phyloP scores from a whole-genome alignment of 768 basidiomycete genomes.

The Trametes maxima region DNA sequence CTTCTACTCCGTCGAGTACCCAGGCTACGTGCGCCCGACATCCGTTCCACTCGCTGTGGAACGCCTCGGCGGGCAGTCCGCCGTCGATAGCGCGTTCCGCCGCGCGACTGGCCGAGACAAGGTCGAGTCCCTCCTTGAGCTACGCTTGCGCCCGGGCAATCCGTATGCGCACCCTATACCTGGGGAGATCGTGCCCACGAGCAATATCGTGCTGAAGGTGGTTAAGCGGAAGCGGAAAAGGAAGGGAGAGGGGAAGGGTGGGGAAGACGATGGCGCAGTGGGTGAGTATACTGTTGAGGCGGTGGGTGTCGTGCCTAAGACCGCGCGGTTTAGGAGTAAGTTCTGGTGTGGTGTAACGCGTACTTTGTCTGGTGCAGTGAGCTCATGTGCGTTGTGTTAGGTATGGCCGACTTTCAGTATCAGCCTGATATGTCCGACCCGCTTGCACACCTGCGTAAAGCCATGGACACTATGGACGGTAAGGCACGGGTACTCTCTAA shows the following conservation, averaged over 20 bases:
- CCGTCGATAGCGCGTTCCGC: slow-evolving; percentile 77
- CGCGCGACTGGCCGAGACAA: slow-evolving; percentile 54
- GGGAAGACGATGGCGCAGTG: slow-evolving; percentile 35
- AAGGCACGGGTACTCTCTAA: slow-evolving; percentile 22
- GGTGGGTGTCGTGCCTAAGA: slow-evolving; percentile 76
- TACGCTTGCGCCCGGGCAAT: slow-evolving; percentile 72
- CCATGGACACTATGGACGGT: slow-evolving; percentile 88
- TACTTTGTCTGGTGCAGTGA: neutral
- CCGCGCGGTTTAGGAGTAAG: slow-evolving; percentile 89
- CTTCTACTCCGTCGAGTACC: slow-evolving; percentile 88
- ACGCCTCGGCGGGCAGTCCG: slow-evolving; percentile 68
- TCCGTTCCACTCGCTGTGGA: slow-evolving; percentile 66
- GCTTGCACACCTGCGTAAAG: slow-evolving; percentile 62
- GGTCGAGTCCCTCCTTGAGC: slow-evolving; percentile 69
- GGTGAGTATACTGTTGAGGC: slow-evolving; percentile 79
- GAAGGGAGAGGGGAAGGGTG: slow-evolving; percentile 24
- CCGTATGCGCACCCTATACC: slow-evolving; percentile 83
- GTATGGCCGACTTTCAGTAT: slow-evolving; percentile 94
- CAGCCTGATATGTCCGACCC: slow-evolving; percentile 75
- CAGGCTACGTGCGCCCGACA: slow-evolving; percentile 71
- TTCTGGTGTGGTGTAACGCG: slow-evolving; percentile 12
- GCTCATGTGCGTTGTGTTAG: slow-evolving; percentile 41
- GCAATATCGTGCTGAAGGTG: slow-evolving; percentile 86
- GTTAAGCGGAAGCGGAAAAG: slow-evolving; percentile 66
- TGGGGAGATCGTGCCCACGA: slow-evolving; percentile 75